Conservation (phyloP, 2,329 filamentous ascomycete genomes). For the Exserohilum rostratum region DNA sequence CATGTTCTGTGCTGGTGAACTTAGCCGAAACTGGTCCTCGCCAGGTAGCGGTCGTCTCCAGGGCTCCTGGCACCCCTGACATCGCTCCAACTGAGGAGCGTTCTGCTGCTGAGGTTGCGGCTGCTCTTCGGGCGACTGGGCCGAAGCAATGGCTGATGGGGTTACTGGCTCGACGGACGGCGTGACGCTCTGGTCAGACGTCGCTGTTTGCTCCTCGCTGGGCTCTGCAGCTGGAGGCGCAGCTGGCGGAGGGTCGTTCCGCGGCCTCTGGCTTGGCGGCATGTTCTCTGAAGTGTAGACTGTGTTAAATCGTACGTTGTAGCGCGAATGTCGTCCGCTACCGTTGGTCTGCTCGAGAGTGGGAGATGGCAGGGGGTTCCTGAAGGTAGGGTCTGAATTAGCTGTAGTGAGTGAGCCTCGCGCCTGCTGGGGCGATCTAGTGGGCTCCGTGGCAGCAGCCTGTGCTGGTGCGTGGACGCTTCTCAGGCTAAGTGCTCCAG, state of each 20-base stretch:
- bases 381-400: conserved; percentile 11
- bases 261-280: conserved; percentile 24
- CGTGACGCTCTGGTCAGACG: conserved; percentile 10
- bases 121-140: conserved; percentile 7
- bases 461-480: conserved; percentile 14
- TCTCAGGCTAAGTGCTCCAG: conserved; percentile 5
- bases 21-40: conserved; percentile 12
- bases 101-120: conserved; percentile 13
- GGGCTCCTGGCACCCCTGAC: conserved; percentile 25
- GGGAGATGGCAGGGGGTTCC: conserved; percentile 13
- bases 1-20: conserved; percentile 22
- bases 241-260: conserved; percentile 21
- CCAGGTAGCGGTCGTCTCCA: conserved; percentile 28
- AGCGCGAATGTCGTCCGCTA: conserved; percentile 27
- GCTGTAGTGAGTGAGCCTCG: conserved; percentile 7
- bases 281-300: conserved; percentile 25
- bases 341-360: conserved; percentile 17
- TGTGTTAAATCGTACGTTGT: conserved; percentile 35
- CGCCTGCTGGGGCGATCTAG: conserved; percentile 20
- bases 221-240: conserved; percentile 7
- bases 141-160: background rate
- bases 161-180: conserved; percentile 15
- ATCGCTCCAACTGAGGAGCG: conserved; percentile 28
- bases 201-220: conserved; percentile 11
- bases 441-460: conserved; percentile 4